Conservation (phyloP, 2,329 filamentous ascomycete genomes). For the Neopestalotiopsis sp. region DNA sequence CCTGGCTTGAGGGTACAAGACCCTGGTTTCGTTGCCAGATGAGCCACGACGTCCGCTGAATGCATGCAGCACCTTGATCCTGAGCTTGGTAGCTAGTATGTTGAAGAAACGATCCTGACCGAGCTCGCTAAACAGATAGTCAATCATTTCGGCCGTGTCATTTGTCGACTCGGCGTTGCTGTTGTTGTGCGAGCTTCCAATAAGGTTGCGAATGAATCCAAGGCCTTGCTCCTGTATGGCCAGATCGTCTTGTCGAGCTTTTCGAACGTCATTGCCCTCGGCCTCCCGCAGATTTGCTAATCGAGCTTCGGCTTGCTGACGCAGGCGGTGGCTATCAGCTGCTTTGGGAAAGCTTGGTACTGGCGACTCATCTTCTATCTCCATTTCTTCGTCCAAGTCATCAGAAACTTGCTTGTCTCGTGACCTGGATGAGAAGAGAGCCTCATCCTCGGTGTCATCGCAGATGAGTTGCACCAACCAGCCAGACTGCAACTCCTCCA, state of each 20-base stretch:
- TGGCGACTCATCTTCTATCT: constrained; percentile 54
- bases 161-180: constrained; percentile 53
- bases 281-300: constrained; percentile 63
- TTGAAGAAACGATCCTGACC: constrained; percentile 81
- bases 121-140: constrained; percentile 78
- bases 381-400: constrained; percentile 63
- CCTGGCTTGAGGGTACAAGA: constrained; percentile 66
- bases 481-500: constrained; percentile 77
- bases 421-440: constrained; percentile 46
- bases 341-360: constrained; percentile 27
- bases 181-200: constrained; percentile 64
- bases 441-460: constrained; percentile 62
- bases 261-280: constrained; percentile 71
- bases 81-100: constrained; percentile 80
- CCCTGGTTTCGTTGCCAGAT: constrained; percentile 46
- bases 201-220: constrained; percentile 88
- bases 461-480: constrained; percentile 85
- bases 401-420: constrained; percentile 40
- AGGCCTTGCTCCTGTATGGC: constrained; percentile 91
- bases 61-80: constrained; percentile 61
- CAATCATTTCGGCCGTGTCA: constrained; percentile 76
- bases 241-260: constrained; percentile 77
- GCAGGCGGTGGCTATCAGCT: constrained; percentile 27
- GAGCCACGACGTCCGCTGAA: constrained; percentile 48
- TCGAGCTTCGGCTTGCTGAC: constrained; percentile 57